These are phyloP conservation scores for Phytophthora litchii DNA, from an alignment of 352 stramenopile genomes.

Conservation along the genomic window DNA sequence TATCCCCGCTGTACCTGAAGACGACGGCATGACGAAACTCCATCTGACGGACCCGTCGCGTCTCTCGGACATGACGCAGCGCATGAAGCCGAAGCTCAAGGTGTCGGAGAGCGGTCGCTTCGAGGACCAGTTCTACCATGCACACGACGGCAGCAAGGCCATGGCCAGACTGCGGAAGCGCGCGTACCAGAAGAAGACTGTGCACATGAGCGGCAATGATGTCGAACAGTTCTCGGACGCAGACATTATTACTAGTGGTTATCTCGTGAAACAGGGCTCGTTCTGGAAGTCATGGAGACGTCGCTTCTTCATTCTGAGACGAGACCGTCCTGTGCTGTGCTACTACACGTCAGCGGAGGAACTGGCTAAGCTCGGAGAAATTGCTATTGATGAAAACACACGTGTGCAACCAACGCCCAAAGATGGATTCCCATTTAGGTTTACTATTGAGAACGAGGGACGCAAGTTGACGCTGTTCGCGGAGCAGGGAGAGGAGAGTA, in stretches of 20 bases:
- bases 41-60: slow-evolving; percentile 25
- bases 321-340: slow-evolving; percentile 71
- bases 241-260: slow-evolving; percentile 80
- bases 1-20: slow-evolving; percentile 17
- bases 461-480: slow-evolving; percentile 79
- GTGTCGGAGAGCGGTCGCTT: slow-evolving; percentile 85
- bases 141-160: slow-evolving; percentile 75
- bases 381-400: slow-evolving; percentile 71
- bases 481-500: slow-evolving; percentile 55
- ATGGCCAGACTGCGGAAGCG: slow-evolving; percentile 85
- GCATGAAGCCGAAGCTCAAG: slow-evolving; percentile 68
- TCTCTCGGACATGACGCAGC: slow-evolving; percentile 32
- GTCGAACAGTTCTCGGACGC: slow-evolving; percentile 88
- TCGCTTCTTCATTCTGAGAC: slow-evolving; percentile 84
- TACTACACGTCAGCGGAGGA: slow-evolving; percentile 85
- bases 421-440: slow-evolving; percentile 64
- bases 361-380: slow-evolving; percentile 83
- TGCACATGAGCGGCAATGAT: slow-evolving; percentile 78
- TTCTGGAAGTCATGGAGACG: slow-evolving; percentile 90
- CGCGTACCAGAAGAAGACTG: slow-evolving; percentile 69
- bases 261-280: slow-evolving; percentile 85
- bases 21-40: slow-evolving; percentile 26
- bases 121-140: slow-evolving; percentile 89
- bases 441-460: slow-evolving; percentile 68
- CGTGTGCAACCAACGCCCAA: slow-evolving; percentile 52